These are phyloP conservation scores for Theobroma grandiflorum DNA, from an alignment of 441 rosid genomes.

Conservation along the genomic window DNA sequence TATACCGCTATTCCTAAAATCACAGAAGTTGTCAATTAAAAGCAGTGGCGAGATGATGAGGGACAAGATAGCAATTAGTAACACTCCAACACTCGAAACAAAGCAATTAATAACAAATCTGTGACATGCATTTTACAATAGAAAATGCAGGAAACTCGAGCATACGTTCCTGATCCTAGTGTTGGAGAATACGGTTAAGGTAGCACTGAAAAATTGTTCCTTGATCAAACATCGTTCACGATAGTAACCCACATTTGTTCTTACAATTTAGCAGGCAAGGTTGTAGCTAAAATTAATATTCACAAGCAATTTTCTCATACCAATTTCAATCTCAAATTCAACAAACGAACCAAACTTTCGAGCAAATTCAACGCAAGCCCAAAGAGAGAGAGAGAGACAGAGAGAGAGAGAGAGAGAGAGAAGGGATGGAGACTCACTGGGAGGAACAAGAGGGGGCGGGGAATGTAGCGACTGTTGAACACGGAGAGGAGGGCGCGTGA, in stretches of 20 bases:
- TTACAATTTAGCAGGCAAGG: background rate
- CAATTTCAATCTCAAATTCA: too few species aligned
- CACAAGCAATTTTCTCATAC: too few species aligned
- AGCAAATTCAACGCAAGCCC: background rate
- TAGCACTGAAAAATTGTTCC: background rate
- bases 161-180: background rate
- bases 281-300: background rate
- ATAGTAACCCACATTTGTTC: background rate
- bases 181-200: background rate
- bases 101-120: background rate
- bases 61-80: too few species aligned
- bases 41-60: background rate
- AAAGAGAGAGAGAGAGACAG: conserved; percentile 2
- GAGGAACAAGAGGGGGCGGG: conserved; percentile 61
- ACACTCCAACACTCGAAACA: too few species aligned
- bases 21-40: background rate
- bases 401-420: background rate
- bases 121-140: background rate
- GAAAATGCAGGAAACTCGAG: background rate
- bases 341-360: background rate
- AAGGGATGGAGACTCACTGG: conserved; percentile 53
- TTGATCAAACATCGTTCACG: background rate
- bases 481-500: conserved; percentile 41
- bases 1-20: background rate
- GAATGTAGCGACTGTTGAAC: conserved; percentile 44